Percentiles rank a stretch among this genome's conserved stretches.
phyloP scores from a whole-genome alignment of 176 grass and related monocot species.

The Zizania latifolia region DNA sequence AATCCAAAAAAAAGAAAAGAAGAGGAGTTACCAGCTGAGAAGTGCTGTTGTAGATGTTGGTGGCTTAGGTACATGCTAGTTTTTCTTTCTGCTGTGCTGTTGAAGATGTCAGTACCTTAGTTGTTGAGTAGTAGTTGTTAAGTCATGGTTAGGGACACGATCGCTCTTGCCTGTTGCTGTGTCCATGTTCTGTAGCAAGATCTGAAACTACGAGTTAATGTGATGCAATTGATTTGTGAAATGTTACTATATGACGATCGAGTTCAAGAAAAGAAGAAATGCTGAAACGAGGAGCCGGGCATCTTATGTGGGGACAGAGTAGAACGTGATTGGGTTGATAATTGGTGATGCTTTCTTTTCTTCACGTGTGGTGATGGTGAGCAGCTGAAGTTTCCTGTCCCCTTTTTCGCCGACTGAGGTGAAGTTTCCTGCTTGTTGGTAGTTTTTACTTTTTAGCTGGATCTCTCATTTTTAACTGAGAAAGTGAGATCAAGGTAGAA shows the following conservation, averaged over 20 bases:
- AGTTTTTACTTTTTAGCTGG: background rate
- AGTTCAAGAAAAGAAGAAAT: no score
- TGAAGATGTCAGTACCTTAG: constrained; percentile 13
- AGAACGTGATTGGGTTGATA: background rate
- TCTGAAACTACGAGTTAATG: constrained; percentile 25
- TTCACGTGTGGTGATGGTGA: constrained; percentile 2
- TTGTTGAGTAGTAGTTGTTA: constrained; percentile 29
- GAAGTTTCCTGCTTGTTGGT: background rate
- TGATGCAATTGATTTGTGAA: background rate
- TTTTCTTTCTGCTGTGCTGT: background rate
- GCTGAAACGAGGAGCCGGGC: background rate
- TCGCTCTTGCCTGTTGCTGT: background rate
- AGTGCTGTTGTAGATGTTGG: constrained; percentile 15
- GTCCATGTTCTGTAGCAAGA: constrained; percentile 15
- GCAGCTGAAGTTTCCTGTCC: constrained; percentile 1
- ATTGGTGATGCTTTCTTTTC: background rate
- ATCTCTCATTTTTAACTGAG: background rate
- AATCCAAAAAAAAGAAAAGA: background rate
- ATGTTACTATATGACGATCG: no score
- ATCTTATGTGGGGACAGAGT: background rate
- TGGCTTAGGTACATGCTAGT: constrained; percentile 26
- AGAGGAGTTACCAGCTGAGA: constrained; percentile 21
- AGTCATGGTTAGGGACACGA: background rate
- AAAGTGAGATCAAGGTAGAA: no score
- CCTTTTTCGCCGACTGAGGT: background rate